A percentile compares a stretch with the other conserved stretches of the same genome.
phyloP scores from a whole-genome alignment of 2,329 filamentous ascomycete genomes.

The Cordyceps cicadae region DNA sequence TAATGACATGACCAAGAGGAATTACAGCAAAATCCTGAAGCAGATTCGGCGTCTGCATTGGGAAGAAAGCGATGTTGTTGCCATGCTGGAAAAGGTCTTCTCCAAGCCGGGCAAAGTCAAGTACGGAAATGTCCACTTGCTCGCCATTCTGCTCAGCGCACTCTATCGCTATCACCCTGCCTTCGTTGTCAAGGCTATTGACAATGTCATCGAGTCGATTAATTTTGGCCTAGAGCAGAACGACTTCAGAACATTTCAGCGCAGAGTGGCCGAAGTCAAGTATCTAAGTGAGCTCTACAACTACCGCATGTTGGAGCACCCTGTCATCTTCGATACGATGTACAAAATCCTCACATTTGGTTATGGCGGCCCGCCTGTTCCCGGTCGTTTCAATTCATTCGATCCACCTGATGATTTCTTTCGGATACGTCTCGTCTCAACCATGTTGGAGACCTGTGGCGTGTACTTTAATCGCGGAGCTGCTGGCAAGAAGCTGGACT shows the following conservation, averaged over 20 bases:
- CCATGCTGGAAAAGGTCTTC: conserved; percentile 80
- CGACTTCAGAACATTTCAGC: conserved; percentile 95
- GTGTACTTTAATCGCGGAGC: conserved; percentile 92
- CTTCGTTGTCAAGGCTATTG: conserved; percentile 86
- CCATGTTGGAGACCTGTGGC: conserved; percentile 87
- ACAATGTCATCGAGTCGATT: conserved; percentile 83
- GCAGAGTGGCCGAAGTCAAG: conserved; percentile 89
- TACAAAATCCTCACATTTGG: conserved; percentile 94
- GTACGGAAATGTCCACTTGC: conserved; percentile 89
- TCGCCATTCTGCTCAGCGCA: conserved; percentile 81
- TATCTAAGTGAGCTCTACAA: conserved; percentile 96
- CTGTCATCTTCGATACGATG: conserved; percentile 88
- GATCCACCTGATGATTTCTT: conserved; percentile 94
- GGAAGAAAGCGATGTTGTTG: conserved; percentile 84
- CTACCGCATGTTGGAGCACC: conserved; percentile 92
- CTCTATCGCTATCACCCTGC: conserved; percentile 86
- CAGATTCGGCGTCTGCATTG: conserved; percentile 93
- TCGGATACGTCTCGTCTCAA: conserved; percentile 82
- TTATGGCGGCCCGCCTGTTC: conserved; percentile 75
- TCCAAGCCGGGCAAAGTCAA: conserved; percentile 96
- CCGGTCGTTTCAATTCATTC: conserved; percentile 66
- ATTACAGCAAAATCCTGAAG: conserved; percentile 87
- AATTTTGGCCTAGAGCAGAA: conserved; percentile 85
- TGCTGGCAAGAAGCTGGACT: conserved; percentile 94
- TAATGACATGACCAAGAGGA: conserved; percentile 85